Base-by-base conservation (phyloP, 768 basidiomycete species). In the Calvatia gigantea region DNA sequence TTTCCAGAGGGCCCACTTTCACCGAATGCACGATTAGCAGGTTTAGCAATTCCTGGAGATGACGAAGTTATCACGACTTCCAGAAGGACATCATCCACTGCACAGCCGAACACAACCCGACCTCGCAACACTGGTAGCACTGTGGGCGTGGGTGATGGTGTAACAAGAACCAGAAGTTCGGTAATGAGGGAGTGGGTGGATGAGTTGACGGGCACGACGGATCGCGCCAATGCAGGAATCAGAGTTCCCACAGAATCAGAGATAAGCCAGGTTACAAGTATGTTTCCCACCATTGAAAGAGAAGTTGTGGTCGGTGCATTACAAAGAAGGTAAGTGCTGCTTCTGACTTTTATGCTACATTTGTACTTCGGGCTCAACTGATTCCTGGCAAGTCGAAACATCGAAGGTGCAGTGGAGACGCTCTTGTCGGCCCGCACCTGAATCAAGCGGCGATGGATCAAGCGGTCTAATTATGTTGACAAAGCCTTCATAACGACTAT, bases 261-360 rank as follows among this genome's bases (percentile, higher is more conserved):
- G 69, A 89, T 95, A 50, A 68, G 75, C 6, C 84, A 89, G 44
- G 63, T 95, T 51, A 80, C 82, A 43, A 77, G 71, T 46, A 94
- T 97, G 88, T 97, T 97, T 66, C 93, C 94, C 19, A 82, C 89
- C 65, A 64, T 90, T 27, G 79, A 81, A 33, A 76, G 91, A 45
- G 87, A 91, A 48, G 78, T 83, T 21, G 73, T 95, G 8, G 78
- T 94, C 1, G 81, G 80, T 19, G 87, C 92, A 9, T 71, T 97
- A 35, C 92, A 94, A 66, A 74, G 88, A 67, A 94, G 88, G 93
- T 92, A 64, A 63, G 82, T 35, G 28, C 15, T 19, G 14, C 28
- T 25, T 47, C 25, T 55, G 27, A 50, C 46, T 48, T 44, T 44
- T 23, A 15, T 21, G 9, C 9, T 23, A 28, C 41, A 32, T 19